Conservation (phyloP, 164 flowering plant species). For the Vitis riparia region DNA sequence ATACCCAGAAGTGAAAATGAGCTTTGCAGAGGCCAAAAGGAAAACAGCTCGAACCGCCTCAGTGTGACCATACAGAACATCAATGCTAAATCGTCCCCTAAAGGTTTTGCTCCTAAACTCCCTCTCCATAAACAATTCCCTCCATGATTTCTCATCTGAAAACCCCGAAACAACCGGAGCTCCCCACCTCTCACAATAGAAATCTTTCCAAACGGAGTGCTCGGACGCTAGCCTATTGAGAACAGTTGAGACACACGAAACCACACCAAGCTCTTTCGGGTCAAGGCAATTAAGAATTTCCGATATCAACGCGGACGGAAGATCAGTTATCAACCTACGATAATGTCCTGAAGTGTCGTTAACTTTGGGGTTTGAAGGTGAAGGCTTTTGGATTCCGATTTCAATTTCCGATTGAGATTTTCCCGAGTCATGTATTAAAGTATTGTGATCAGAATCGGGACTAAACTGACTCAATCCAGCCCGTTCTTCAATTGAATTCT, state of each 20-base stretch:
- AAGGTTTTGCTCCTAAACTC: conserved; percentile 77
- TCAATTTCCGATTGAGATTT: no score
- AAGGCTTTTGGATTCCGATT: no score
- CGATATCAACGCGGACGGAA: conserved; percentile 71
- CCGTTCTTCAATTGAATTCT: no score
- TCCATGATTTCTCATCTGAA: conserved; percentile 74
- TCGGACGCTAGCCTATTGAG: conserved; percentile 69
- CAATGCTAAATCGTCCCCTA: conserved; percentile 69
- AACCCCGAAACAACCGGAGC: conserved; percentile 39
- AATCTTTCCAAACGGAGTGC: conserved; percentile 83
- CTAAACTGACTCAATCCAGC: no score
- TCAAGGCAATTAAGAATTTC: conserved; percentile 78
- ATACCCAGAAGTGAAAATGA: conserved; percentile 83
- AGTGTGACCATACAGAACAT: conserved; percentile 76
- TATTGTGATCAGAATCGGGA: no score
- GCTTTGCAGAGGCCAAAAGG: conserved; percentile 64
- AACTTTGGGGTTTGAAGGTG: no score
- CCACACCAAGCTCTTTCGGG: conserved; percentile 80
- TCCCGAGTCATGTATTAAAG: no score
- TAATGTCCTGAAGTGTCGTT: conserved; percentile 19
- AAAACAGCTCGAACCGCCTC: conserved; percentile 82
- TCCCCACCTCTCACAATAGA: conserved; percentile 91
- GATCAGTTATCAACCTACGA: conserved; percentile 59
- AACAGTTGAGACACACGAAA: conserved; percentile 75
- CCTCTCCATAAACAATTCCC: conserved; percentile 80